Conservation (phyloP, 148 eudicot species). For the Cornus suecica region DNA sequence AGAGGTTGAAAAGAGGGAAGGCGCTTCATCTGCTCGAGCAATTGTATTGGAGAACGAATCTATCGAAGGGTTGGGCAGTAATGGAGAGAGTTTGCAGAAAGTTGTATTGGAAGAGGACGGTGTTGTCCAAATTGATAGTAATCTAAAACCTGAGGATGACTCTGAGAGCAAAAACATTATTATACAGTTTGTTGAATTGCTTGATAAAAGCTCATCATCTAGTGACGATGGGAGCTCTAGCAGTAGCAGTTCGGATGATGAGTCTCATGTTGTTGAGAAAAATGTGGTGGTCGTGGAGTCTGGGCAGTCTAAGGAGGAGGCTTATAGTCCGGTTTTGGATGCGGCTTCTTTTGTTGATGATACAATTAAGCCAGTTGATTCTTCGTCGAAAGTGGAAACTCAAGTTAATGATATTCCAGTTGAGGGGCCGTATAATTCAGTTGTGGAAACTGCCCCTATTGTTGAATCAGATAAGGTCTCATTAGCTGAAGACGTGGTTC, state of each 20-base stretch:
- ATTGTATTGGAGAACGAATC: slow-evolving; percentile 11
- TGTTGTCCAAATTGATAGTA: slow-evolving; percentile 24
- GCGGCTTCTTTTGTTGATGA: slow-evolving; percentile 31
- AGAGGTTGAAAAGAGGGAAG: slow-evolving; percentile 26
- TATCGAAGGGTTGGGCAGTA: slow-evolving; percentile 4
- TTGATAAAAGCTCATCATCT: slow-evolving; percentile 10
- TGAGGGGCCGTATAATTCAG: slow-evolving; percentile 10
- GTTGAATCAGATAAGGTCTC: slow-evolving; percentile 37
- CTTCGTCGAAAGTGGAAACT: slow-evolving; percentile 20
- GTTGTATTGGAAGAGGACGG: slow-evolving; percentile 21
- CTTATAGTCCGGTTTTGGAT: background rate
- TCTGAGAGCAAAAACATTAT: slow-evolving; percentile 18
- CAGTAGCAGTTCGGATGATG: slow-evolving; percentile 26
- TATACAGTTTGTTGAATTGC: slow-evolving; percentile 17
- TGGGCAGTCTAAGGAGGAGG: slow-evolving; percentile 10
- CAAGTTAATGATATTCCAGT: slow-evolving; percentile 21
- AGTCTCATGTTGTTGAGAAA: slow-evolving; percentile 16
- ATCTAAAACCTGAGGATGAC: slow-evolving; percentile 30
- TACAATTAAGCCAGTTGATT: slow-evolving; percentile 37
- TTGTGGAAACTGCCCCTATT: slow-evolving; percentile 6
- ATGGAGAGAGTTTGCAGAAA: slow-evolving; percentile 21
- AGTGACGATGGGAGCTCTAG: slow-evolving; percentile 15
- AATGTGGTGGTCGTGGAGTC: slow-evolving; percentile 15
- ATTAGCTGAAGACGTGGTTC: slow-evolving; percentile 14
- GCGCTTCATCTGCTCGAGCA: slow-evolving; percentile 19